Evolutionary conservation across 139 green algal species (phyloP).

Genomic region (Chlorokybus atmophyticus): DNA sequence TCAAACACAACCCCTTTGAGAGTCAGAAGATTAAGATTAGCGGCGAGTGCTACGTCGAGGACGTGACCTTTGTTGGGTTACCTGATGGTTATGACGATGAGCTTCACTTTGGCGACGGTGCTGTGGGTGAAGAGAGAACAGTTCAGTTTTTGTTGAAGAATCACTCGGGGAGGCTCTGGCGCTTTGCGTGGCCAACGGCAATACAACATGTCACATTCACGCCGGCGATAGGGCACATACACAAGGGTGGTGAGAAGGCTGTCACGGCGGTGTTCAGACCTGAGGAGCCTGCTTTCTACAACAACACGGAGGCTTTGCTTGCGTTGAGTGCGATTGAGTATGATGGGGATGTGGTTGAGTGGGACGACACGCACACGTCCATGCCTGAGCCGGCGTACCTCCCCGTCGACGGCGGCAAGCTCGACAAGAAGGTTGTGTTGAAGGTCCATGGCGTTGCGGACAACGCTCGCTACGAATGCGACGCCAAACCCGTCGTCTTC

Average conservation of each 20-base stretch:
- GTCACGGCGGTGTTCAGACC: constrained; percentile 42
- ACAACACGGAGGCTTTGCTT: constrained; percentile 8
- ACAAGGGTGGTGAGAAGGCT: constrained; percentile 38
- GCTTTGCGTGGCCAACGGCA: constrained; percentile 43
- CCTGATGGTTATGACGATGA: constrained; percentile 39
- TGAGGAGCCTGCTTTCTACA: constrained; percentile 19
- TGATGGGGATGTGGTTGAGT: constrained; percentile 27
- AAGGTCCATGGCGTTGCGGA: constrained; percentile 23
- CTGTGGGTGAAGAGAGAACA: constrained; percentile 18
- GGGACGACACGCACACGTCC: constrained; percentile 32
- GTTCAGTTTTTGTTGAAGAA: constrained; percentile 36
- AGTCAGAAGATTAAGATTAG: constrained; percentile 36
- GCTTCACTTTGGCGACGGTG: constrained; percentile 43
- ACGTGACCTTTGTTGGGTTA: constrained; percentile 48
- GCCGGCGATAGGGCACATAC: constrained; percentile 47
- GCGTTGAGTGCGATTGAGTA: constrained; percentile 12
- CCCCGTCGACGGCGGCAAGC: constrained; percentile 5
- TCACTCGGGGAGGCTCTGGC: constrained; percentile 11
- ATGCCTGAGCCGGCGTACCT: neutral
- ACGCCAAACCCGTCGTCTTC: constrained; percentile 44
- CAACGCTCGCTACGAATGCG: constrained; percentile 33
- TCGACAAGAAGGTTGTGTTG: constrained; percentile 12
- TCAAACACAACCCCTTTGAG: constrained; percentile 62
- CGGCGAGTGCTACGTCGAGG: constrained; percentile 54
- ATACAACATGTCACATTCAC: constrained; percentile 34